These are phyloP conservation scores for Fusarium succisae DNA, from an alignment of 2,329 filamentous ascomycete genomes.

Conservation along the genomic window DNA sequence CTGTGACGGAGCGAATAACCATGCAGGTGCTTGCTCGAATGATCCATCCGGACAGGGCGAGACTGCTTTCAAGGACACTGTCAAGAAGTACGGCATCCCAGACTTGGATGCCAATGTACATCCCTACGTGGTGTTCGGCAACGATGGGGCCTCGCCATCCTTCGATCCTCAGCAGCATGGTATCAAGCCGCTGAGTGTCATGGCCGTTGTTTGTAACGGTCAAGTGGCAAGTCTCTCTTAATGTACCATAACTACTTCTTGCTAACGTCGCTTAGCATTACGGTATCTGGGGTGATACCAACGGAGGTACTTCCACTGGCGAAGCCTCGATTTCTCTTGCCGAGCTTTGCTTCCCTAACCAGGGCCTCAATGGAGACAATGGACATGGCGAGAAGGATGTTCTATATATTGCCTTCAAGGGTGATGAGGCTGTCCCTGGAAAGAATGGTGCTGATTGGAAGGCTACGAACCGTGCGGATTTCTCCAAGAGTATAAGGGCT, in stretches of 20 bases:
- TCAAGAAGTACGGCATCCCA: constrained; percentile 47
- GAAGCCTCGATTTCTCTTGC: constrained; percentile 64
- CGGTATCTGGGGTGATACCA: constrained; percentile 67
- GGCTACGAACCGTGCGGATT: constrained; percentile 55
- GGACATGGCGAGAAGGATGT: constrained; percentile 63
- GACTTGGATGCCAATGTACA: constrained; percentile 63
- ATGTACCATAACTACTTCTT: not conserved
- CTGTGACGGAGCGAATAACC: constrained; percentile 56
- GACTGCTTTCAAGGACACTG: constrained; percentile 55
- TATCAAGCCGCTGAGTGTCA: constrained; percentile 60
- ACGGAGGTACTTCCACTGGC: constrained; percentile 59
- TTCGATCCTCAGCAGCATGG: constrained; percentile 55
- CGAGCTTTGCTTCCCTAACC: constrained; percentile 61
- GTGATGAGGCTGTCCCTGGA: constrained; percentile 63
- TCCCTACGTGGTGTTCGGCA: constrained; percentile 65
- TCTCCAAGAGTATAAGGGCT: constrained; percentile 39
- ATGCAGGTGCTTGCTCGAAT: constrained; percentile 48
- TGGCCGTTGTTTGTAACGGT: constrained; percentile 63
- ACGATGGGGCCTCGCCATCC: constrained; percentile 47
- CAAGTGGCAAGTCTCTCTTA: constrained; percentile 49
- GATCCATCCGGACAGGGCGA: constrained; percentile 1
- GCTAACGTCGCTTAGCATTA: constrained; percentile 44
- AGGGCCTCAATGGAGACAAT: constrained; percentile 54
- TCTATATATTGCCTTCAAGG: constrained; percentile 67
- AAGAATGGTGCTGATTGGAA: constrained; percentile 61